Percentiles rank a stretch among this genome's conserved stretches.
Conservation (phyloP, 768 basidiomycete genomes). For the Kwoniella heveanensis region DNA sequence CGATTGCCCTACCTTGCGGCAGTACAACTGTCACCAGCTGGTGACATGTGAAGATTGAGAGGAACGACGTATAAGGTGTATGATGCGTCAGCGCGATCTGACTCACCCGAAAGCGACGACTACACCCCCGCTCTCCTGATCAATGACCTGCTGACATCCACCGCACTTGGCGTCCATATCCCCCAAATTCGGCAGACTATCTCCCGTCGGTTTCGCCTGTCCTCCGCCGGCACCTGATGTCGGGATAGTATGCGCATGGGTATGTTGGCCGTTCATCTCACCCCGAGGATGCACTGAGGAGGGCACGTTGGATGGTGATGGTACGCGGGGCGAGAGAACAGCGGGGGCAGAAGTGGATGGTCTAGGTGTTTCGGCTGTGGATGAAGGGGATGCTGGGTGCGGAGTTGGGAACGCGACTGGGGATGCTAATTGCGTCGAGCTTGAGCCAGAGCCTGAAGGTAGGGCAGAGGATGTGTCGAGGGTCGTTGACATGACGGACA, state of each 20-base stretch:
- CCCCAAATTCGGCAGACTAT: slow-evolving; percentile 36
- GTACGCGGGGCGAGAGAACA: slow-evolving; percentile 10
- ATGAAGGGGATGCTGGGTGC: slow-evolving; percentile 7
- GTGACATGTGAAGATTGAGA: too few relatives aligned
- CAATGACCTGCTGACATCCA: slow-evolving; percentile 52
- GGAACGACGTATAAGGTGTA: too few relatives aligned
- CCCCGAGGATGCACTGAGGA: not conserved
- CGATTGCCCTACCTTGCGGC: too few relatives aligned
- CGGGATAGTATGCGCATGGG: not conserved
- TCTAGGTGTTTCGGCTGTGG: not conserved
- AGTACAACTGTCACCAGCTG: too few relatives aligned
- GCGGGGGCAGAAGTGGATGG: slow-evolving; percentile 21
- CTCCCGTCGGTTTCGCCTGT: slow-evolving; percentile 5
- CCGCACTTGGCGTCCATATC: slow-evolving; percentile 52
- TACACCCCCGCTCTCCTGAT: slow-evolving; percentile 59
- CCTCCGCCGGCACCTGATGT: not conserved
- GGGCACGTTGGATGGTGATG: slow-evolving; percentile 18
- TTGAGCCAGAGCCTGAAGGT: slow-evolving; percentile 20
- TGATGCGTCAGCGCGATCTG: not conserved
- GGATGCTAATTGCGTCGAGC: slow-evolving; percentile 27
- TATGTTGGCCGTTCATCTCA: slow-evolving; percentile 2
- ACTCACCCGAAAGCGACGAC: slow-evolving; percentile 95
- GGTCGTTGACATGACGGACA: slow-evolving; percentile 1
- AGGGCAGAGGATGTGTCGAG: slow-evolving; percentile 4
- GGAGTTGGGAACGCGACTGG: slow-evolving; percentile 41